Conservation (phyloP, 176 grass and related monocot genomes). For the Bromus sterilis region DNA sequence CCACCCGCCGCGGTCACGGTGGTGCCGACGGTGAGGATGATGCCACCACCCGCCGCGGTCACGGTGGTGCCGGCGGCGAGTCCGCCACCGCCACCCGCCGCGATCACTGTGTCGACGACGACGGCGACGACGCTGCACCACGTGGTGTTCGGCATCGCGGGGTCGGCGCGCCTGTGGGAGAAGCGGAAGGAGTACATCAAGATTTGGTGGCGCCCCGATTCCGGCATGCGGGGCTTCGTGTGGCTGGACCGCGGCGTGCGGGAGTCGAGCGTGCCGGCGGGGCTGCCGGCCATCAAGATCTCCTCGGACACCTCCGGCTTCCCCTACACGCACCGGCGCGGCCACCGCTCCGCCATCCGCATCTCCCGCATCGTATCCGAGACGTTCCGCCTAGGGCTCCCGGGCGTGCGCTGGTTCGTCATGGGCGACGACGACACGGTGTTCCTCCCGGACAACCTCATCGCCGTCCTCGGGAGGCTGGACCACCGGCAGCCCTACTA, state of each 20-base stretch:
- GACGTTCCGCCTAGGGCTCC: constrained; percentile 51
- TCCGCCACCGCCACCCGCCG: not conserved
- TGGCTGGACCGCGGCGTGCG: constrained; percentile 50
- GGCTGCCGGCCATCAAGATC: constrained; percentile 44
- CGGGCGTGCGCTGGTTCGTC: constrained; percentile 55
- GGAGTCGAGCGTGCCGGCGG: constrained; percentile 22
- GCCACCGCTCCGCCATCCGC: constrained; percentile 63
- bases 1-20: not conserved
- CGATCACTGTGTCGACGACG: not conserved
- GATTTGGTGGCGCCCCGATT: constrained; percentile 48
- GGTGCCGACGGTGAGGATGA: not conserved
- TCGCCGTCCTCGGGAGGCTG: constrained; percentile 38
- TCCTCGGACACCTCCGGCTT: constrained; percentile 49
- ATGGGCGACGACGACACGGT: constrained; percentile 85
- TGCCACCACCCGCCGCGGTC: not conserved
- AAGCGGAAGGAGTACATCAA: constrained; percentile 68
- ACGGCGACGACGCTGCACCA: constrained; percentile 45
- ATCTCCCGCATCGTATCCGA: constrained; percentile 74
- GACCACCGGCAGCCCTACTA: constrained; percentile 74
- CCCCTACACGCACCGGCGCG: constrained; percentile 50
- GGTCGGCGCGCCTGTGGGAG: constrained; percentile 55
- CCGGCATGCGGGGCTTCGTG: constrained; percentile 54
- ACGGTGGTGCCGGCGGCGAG: not conserved
- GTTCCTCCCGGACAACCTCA: constrained; percentile 58
- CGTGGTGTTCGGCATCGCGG: constrained; percentile 69